Evolutionary conservation across 495 filamentous ascomycete genomes (phyloP), one percentile per base, ranked within the genome.

Genomic region (Aspergillus mulundensis): DNA sequence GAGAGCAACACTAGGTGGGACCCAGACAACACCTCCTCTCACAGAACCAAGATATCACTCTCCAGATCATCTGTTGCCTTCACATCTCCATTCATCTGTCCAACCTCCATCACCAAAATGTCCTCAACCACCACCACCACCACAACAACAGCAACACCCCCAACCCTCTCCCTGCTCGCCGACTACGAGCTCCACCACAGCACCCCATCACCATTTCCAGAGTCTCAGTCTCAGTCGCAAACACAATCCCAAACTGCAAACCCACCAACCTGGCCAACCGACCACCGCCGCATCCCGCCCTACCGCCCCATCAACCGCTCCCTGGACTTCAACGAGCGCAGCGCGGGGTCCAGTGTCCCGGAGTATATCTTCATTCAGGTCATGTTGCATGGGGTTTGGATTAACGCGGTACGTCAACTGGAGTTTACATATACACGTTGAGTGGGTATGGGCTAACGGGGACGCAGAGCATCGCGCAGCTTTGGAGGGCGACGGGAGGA

Each of bases 361-460:
- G 79, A 83, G 62, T 63, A 58, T 43, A 69, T 61, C 18, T 80
- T 84, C 51, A 66, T 82, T 45, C 68, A 68, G 43, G 59, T 74
- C 1, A 81, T 85, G 80, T 71, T 83, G 46, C 71, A 74, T 10
- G 80, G 80, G 5, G 75, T 80, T 8, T 70, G 66, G 69, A 54
- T 78, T n/a, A 77, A 81, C 58, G 68, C 74, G 53, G 82, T 84
- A 61, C 59, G 79, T 72, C 39, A 32, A n/a, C 23, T 34, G 28
- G n/a, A n/a, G n/a, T n/a, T n/a, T n/a, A n/a, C n/a, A n/a, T n/a
- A n/a, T n/a, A n/a, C n/a, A n/a, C n/a, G n/a, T n/a, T 48, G 7
- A 39, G 15, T 14, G 19, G 43, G n/a, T n/a, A n/a, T n/a, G n/a
- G n/a, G n/a, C n/a, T 48, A 21, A 28, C 20, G 6, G 10, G 21